phyloP scores from a whole-genome alignment of 2,329 filamentous ascomycete species.

The Endothia cerciana region DNA sequence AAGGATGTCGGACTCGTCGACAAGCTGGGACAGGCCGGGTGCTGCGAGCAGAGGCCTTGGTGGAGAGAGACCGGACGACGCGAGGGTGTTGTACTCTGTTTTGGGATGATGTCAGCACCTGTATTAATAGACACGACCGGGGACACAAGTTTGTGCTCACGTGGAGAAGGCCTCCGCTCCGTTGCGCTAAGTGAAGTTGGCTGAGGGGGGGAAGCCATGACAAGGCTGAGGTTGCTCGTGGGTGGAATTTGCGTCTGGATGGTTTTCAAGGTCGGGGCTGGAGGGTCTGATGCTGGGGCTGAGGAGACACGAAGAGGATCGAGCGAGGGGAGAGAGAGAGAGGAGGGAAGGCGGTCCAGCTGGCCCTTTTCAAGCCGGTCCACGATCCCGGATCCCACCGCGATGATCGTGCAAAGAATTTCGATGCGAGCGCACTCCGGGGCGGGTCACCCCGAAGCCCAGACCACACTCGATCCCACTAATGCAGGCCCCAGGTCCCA shows the following conservation, averaged over 20 bases:
- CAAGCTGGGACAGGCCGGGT: slow-evolving; percentile 11
- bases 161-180: slow-evolving; percentile 16
- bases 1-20: slow-evolving; percentile 18
- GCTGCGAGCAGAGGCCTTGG: background rate
- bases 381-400: background rate
- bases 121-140: background rate
- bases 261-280: background rate
- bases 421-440: slow-evolving; percentile 7
- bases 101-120: slow-evolving; percentile 6
- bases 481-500: slow-evolving; percentile 10
- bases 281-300: background rate
- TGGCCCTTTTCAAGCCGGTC: slow-evolving; percentile 1
- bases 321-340: background rate
- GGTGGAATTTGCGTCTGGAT: background rate
- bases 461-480: slow-evolving; percentile 8
- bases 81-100: slow-evolving; percentile 13
- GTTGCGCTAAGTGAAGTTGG: slow-evolving; percentile 14
- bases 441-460: slow-evolving; percentile 22
- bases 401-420: slow-evolving; percentile 6
- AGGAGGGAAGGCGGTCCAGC: background rate
- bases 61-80: slow-evolving; percentile 13
- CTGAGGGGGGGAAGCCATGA: slow-evolving; percentile 19
- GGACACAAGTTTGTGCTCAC: background rate
- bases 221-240: slow-evolving; percentile 4
- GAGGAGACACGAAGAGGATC: background rate